These are phyloP conservation scores for Penicillium canariense DNA, from an alignment of 495 filamentous ascomycete genomes.

Conservation along the genomic window DNA sequence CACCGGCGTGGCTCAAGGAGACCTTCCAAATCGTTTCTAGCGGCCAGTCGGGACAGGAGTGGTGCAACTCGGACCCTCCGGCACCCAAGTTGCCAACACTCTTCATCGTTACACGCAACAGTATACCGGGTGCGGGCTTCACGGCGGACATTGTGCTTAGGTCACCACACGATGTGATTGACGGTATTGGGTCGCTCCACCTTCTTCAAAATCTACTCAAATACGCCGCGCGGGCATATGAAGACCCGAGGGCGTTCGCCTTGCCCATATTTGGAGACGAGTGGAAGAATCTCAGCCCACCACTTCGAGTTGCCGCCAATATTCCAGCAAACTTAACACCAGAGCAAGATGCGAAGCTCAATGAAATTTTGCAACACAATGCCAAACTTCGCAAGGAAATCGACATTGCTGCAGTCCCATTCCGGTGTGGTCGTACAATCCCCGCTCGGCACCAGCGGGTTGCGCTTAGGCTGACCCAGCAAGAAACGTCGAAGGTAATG, in stretches of 20 bases:
- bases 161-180: constrained; percentile 47
- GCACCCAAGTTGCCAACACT: constrained; percentile 36
- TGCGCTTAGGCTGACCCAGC: constrained; percentile 11
- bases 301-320: constrained; percentile 21
- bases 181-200: constrained; percentile 48
- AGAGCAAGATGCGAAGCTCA: constrained; percentile 10
- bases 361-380: constrained; percentile 13
- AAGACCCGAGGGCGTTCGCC: neutral
- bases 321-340: constrained; percentile 11
- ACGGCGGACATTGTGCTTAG: constrained; percentile 39
- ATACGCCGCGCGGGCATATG: constrained; percentile 13
- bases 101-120: constrained; percentile 31
- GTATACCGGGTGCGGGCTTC: neutral
- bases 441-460: constrained; percentile 28
- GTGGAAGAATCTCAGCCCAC: constrained; percentile 25
- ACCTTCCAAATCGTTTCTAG: constrained; percentile 35
- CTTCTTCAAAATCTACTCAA: constrained; percentile 30
- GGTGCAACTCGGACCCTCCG: constrained; percentile 42
- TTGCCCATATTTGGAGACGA: constrained; percentile 7
- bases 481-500: constrained; percentile 13
- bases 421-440: neutral
- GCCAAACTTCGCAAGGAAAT: constrained; percentile 10
- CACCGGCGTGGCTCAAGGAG: constrained; percentile 37
- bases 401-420: constrained; percentile 22
- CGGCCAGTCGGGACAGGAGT: constrained; percentile 31